These are phyloP conservation scores for Catharanthus roseus DNA, from an alignment of 257 asterid species.

Conservation along the genomic window DNA sequence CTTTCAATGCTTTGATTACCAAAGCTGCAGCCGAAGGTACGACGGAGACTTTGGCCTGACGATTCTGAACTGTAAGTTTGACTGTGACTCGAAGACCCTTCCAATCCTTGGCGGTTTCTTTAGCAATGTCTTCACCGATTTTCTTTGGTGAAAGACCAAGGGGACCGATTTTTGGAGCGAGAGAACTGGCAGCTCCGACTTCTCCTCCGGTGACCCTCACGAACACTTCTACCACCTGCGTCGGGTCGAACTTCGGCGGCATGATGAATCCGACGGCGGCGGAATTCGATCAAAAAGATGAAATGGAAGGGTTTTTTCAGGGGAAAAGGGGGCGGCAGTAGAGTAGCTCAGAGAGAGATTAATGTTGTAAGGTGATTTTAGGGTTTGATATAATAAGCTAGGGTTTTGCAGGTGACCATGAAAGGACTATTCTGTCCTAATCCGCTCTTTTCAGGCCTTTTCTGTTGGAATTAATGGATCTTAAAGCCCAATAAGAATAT, in stretches of 20 bases:
- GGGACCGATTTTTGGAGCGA: constrained; percentile 69
- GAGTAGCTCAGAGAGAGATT: background rate
- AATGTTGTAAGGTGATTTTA: background rate
- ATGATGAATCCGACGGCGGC: constrained; percentile 30
- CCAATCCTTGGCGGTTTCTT: constrained; percentile 78
- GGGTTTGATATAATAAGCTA: constrained; percentile 22
- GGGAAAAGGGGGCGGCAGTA: constrained; percentile 7
- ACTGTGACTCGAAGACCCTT: constrained; percentile 78
- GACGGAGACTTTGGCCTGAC: constrained; percentile 66
- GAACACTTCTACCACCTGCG: constrained; percentile 58
- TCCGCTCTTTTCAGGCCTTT: background rate
- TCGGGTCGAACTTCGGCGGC: constrained; percentile 77
- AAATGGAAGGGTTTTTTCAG: background rate
- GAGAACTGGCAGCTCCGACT: constrained; percentile 71
- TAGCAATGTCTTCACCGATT: constrained; percentile 67
- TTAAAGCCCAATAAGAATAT: background rate
- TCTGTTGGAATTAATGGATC: no score
- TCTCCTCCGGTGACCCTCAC: constrained; percentile 72
- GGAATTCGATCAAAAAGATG: background rate
- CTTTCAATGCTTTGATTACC: constrained; percentile 67
- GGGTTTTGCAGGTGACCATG: constrained; percentile 31
- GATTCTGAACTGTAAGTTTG: constrained; percentile 62
- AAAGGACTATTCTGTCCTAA: constrained; percentile 19
- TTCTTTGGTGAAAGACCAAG: constrained; percentile 67
- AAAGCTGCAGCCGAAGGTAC: constrained; percentile 71